Evolutionary conservation across 805 yeast genomes (phyloP).

Genomic region (Candida berthetii): DNA sequence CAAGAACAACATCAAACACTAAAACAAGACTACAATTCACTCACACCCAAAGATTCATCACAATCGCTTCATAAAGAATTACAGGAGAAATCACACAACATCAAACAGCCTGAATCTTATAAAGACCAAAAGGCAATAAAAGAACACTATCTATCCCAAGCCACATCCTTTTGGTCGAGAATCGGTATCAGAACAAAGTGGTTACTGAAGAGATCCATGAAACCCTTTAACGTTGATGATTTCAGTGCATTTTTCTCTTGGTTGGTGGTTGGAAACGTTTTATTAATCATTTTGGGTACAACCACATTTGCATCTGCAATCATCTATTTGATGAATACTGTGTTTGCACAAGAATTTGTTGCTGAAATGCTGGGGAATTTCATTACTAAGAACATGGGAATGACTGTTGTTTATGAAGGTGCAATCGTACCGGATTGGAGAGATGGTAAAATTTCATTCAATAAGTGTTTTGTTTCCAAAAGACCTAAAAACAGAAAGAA

Average conservation of each 20-base stretch:
- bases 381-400: constrained; percentile 75
- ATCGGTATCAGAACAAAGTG: constrained; percentile 54
- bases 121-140: constrained; percentile 13
- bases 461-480: constrained; percentile 78
- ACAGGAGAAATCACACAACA: too few relatives aligned
- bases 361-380: constrained; percentile 79
- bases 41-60: too few relatives aligned
- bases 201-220: constrained; percentile 64
- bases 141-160: constrained; percentile 37
- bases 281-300: constrained; percentile 78
- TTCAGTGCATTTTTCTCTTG: constrained; percentile 86
- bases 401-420: constrained; percentile 82
- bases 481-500: constrained; percentile 57
- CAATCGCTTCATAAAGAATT: too few relatives aligned
- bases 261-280: constrained; percentile 82
- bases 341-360: constrained; percentile 60
- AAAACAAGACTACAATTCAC: too few relatives aligned
- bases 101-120: not conserved
- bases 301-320: constrained; percentile 87
- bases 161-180: constrained; percentile 33
- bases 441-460: constrained; percentile 77
- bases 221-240: constrained; percentile 92
- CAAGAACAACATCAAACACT: too few relatives aligned
- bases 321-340: constrained; percentile 61
- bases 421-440: constrained; percentile 95